Conservation (phyloP, 306 rosid species). For the Urtica urens region DNA sequence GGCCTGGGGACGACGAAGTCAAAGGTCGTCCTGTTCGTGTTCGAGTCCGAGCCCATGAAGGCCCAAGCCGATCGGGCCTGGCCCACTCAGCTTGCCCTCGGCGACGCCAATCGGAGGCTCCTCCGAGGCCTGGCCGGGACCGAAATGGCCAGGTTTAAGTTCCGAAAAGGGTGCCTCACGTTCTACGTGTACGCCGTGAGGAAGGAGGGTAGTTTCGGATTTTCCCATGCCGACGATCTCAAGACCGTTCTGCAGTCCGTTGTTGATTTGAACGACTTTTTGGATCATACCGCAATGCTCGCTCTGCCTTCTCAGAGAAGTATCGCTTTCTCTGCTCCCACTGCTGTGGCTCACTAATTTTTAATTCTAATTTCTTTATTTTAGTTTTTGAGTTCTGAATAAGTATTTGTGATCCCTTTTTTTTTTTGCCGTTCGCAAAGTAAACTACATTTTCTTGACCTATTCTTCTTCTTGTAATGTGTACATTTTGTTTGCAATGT, state of each 20-base stretch:
- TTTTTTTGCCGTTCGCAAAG: no score
- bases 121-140: constrained; percentile 56
- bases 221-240: constrained; percentile 62
- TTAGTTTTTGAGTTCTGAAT: not conserved
- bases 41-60: constrained; percentile 58
- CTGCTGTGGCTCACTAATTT: constrained; percentile 72
- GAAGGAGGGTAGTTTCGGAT: constrained; percentile 46
- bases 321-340: constrained; percentile 43
- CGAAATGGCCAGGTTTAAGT: constrained; percentile 92
- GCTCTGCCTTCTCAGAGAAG: constrained; percentile 84
- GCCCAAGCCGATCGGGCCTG: constrained; percentile 44
- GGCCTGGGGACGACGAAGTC: constrained; percentile 96
- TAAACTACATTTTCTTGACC: no score
- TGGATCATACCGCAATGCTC: constrained; percentile 94
- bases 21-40: constrained; percentile 68
- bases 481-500: no score
- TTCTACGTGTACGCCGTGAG: constrained; percentile 88
- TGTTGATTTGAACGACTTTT: constrained; percentile 77
- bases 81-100: constrained; percentile 79
- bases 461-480: no score
- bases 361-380: not conserved
- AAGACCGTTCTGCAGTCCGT: constrained; percentile 62
- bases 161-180: constrained; percentile 86
- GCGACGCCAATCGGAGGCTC: constrained; percentile 73
- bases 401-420: not conserved